A percentile compares a stretch with the other conserved stretches of the same genome.
These are phyloP conservation scores for Bertia moriformis DNA, from an alignment of 2,329 filamentous ascomycete genomes.

Conservation along the genomic window DNA sequence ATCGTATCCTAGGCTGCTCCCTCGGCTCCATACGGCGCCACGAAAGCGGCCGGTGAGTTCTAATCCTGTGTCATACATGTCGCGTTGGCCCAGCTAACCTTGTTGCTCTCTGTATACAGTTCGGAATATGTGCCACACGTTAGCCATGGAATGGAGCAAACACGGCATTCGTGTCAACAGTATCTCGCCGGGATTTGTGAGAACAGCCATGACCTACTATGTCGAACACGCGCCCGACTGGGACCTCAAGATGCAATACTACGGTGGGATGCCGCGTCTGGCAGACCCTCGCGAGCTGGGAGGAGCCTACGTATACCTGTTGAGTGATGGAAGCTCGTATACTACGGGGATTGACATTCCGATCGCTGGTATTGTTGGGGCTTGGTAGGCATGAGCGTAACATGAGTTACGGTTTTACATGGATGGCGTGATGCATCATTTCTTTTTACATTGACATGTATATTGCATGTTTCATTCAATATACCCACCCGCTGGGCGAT, in stretches of 20 bases:
- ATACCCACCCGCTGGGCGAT: too few species aligned
- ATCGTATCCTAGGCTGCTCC: conserved; percentile 22
- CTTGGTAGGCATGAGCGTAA: too few species aligned
- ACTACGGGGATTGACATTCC: conserved; percentile 34
- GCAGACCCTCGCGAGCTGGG: conserved; percentile 36
- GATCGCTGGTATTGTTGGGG: conserved; percentile 19
- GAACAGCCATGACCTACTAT: conserved; percentile 30
- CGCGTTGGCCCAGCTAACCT: too few species aligned
- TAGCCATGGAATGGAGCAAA: conserved; percentile 31
- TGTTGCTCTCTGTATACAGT: too few species aligned
- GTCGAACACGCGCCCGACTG: conserved; percentile 36
- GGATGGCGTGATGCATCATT: too few species aligned
- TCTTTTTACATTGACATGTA: too few species aligned
- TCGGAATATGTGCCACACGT: conserved; percentile 21
- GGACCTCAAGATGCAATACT: conserved; percentile 41
- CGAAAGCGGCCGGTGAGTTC: conserved; percentile 22
- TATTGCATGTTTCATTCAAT: too few species aligned
- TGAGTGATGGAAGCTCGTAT: conserved; percentile 35
- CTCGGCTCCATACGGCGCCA: conserved; percentile 29
- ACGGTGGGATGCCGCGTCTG: conserved; percentile 38
- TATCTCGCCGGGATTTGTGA: conserved; percentile 26
- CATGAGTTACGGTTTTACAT: too few species aligned
- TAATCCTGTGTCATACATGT: too few species aligned
- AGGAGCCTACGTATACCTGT: conserved; percentile 38
- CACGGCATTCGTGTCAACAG: conserved; percentile 29